Evolutionary conservation across 345 rosid species (phyloP).

Genomic region (Populus pruinosa): DNA sequence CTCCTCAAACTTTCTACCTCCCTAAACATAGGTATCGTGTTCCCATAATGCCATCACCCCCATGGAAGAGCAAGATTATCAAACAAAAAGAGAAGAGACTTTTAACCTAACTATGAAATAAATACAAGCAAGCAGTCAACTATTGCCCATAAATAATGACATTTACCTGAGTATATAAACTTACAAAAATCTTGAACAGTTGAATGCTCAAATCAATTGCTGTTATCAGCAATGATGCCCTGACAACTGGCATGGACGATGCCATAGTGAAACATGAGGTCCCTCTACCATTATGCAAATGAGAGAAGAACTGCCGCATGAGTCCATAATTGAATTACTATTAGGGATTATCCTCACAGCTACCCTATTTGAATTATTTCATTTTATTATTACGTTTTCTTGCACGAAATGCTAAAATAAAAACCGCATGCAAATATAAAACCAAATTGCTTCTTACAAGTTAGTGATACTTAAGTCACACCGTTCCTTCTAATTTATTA

Average conservation of each 20-base stretch:
- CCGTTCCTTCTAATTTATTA: not conserved
- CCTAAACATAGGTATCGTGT: not conserved
- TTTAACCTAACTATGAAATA: constrained; percentile 11
- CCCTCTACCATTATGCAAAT: not conserved
- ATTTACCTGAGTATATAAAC: not conserved
- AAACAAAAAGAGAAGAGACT: not conserved
- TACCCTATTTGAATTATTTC: not conserved
- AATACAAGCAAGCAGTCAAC: not conserved
- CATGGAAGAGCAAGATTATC: not conserved
- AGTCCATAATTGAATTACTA: not conserved
- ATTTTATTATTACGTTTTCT: not conserved
- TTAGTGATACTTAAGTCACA: too few species aligned
- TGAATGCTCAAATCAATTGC: not conserved
- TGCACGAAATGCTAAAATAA: not conserved
- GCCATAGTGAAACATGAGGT: not conserved
- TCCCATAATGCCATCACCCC: not conserved
- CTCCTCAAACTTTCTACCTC: constrained; percentile 1
- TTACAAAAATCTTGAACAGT: not conserved
- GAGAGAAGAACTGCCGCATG: not conserved
- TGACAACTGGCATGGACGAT: not conserved
- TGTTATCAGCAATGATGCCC: not conserved
- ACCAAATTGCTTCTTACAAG: not conserved
- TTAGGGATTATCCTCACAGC: not conserved
- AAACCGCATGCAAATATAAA: not conserved
- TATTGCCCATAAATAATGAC: not conserved